Evolutionary conservation across 2,329 filamentous ascomycete species (phyloP).

Genomic region (Stachybotrys chartarum): DNA sequence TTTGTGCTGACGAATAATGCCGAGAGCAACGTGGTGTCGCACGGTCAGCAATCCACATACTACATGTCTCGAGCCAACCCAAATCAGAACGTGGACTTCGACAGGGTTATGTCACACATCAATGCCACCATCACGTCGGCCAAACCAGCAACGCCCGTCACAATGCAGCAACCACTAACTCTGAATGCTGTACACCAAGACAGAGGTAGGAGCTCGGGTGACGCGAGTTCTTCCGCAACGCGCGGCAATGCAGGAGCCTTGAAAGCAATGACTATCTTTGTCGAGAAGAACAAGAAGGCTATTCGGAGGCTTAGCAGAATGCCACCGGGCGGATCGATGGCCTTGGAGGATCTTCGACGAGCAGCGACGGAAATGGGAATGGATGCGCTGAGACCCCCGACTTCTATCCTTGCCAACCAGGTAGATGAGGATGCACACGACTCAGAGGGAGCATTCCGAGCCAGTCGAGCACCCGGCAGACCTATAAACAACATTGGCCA

Average conservation of each 20-base stretch:
- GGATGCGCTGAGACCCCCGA: neutral
- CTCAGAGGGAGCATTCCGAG: too few species aligned
- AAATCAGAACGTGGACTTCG: slow-evolving; percentile 10
- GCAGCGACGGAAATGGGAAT: neutral
- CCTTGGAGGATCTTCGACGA: neutral
- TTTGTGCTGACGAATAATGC: slow-evolving; percentile 38
- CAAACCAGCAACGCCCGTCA: neutral
- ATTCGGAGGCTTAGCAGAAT: neutral
- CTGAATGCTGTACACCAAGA: slow-evolving; percentile 1
- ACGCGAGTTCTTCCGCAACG: neutral
- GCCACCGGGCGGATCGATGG: neutral
- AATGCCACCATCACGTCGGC: slow-evolving; percentile 6
- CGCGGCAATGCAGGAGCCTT: neutral
- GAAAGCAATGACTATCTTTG: neutral
- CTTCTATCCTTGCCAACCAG: too few species aligned
- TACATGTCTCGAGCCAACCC: slow-evolving; percentile 8
- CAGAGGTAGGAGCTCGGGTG: neutral
- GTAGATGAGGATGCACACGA: too few species aligned
- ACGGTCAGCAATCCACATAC: slow-evolving; percentile 3
- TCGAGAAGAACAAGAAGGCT: slow-evolving; percentile 1
- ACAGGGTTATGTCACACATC: slow-evolving; percentile 11
- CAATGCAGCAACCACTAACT: neutral
- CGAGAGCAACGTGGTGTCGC: neutral
- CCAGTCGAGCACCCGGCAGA: too few species aligned
- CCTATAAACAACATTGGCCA: neutral